Base-by-base conservation (phyloP, 371 early-diverging fungal genomes). In the Haplosporangium sp. region DNA sequence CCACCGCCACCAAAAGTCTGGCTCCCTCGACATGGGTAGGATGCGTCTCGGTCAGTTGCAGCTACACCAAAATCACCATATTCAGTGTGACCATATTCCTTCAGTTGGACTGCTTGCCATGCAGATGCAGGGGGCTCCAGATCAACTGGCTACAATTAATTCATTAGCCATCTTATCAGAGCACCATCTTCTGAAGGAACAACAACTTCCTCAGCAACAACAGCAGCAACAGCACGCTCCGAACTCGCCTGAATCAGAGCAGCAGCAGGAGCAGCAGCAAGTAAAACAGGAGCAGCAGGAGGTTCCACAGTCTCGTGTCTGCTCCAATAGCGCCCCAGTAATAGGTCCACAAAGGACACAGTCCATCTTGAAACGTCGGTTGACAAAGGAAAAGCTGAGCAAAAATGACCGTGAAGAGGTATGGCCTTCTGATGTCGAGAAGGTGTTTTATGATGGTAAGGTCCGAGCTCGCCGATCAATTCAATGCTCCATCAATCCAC, bases 351-450 rank as follows among this genome's bases (percentile, higher is more conserved):
- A 64, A 37, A 42, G 67, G 29, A 54, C 53, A 6, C 73, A 73
- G 23, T 55, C 61, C 13, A 47, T n/a, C 12, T 36, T 70, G n/a
- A 72, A 66, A 59, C 67, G 73, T 38, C 51, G 73, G 5, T 21
- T 67, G 50, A 62, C 62, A 6, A 73, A 73, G 16, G 67, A 67
- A 38, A 66, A 73, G 55, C 21, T 63, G 29, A 37, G 58, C 38
- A 67, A 65, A 23, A 60, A 65, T 59, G 74, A 67, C 16, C 67
- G 67, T 40, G 74, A 73, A 20, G 64, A 73, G 14, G 74, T 73
- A 11, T 72, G 72, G 72, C 72, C 72, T 11, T 21, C 72, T 18
- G 72, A 72, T 57, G 65, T 72, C 16, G 66, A 72, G 56, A 65
- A 59, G 16, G 65, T 72, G n/a, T 72, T 72, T 37, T 72, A 65